Evolutionary conservation across 495 filamentous ascomycete species (phyloP).

Genomic region (Neurospora terricola): DNA sequence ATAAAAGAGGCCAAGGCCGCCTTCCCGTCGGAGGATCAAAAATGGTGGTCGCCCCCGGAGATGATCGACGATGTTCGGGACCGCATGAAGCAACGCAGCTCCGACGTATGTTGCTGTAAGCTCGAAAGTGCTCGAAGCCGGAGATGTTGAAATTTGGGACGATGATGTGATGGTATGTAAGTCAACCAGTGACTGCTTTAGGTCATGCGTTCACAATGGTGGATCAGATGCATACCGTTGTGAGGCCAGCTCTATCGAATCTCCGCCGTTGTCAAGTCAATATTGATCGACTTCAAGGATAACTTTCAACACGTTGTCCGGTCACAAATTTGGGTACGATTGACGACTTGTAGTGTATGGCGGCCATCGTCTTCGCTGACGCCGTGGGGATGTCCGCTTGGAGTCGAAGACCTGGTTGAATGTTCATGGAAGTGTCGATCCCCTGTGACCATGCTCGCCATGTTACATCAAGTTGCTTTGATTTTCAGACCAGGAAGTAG

Average conservation of each 20-base stretch:
- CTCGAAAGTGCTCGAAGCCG: not conserved
- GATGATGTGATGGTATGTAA: not conserved
- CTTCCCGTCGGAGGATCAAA: not conserved
- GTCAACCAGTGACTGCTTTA: not conserved
- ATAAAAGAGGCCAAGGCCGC: not conserved
- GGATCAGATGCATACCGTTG: not conserved
- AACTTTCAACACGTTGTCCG: not conserved
- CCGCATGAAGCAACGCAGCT: not conserved
- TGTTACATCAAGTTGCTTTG: not conserved
- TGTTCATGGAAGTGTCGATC: not conserved
- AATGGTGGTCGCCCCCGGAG: not conserved
- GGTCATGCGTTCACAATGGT: not conserved
- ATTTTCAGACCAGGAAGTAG: not conserved
- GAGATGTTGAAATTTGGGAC: not conserved
- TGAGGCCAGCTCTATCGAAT: not conserved
- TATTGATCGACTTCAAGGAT: not conserved
- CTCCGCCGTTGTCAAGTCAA: not conserved
- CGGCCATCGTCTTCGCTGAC: not conserved
- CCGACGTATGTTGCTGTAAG: not conserved
- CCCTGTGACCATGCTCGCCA: not conserved
- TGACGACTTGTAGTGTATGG: not conserved
- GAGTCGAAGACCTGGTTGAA: not conserved
- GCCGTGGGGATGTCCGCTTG: not conserved
- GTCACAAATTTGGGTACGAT: not conserved
- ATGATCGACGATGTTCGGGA: not conserved